Percentiles rank a stretch among this genome's conserved stretches.
Evolutionary conservation across 2,329 filamentous ascomycete species (phyloP).

Genomic region (Epichloe bromicola): DNA sequence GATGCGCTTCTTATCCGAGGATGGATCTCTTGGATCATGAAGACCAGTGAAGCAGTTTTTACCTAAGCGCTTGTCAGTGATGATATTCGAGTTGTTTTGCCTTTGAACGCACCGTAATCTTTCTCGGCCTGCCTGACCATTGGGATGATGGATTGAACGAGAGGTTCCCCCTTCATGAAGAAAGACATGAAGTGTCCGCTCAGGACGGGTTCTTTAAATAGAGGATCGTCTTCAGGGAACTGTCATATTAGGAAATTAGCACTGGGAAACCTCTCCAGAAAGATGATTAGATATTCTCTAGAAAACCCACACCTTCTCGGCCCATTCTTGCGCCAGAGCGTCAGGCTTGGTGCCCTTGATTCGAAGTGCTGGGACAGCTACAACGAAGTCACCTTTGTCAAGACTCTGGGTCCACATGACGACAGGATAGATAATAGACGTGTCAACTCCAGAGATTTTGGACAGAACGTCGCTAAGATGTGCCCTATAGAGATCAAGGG

Average conservation of each 20-base stretch:
- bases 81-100: too few species aligned
- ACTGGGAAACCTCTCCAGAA: background rate
- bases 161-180: slow-evolving; percentile 59
- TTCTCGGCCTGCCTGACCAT: slow-evolving; percentile 49
- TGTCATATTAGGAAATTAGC: slow-evolving; percentile 16
- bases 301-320: slow-evolving; percentile 36
- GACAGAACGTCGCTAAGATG: slow-evolving; percentile 60
- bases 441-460: slow-evolving; percentile 56
- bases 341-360: slow-evolving; percentile 58
- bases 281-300: background rate
- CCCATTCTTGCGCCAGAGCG: slow-evolving; percentile 49
- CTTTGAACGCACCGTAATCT: slow-evolving; percentile 27
- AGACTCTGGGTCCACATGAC: slow-evolving; percentile 68
- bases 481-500: slow-evolving; percentile 67
- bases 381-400: slow-evolving; percentile 70
- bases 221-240: slow-evolving; percentile 62
- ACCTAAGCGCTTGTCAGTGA: slow-evolving; percentile 29
- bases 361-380: slow-evolving; percentile 68
- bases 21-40: slow-evolving; percentile 47
- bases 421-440: slow-evolving; percentile 57
- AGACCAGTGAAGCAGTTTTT: slow-evolving; percentile 47
- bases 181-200: slow-evolving; percentile 63
- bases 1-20: slow-evolving; percentile 48
- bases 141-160: slow-evolving; percentile 54
- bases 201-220: slow-evolving; percentile 57